phyloP scores from a whole-genome alignment of 169 alveolate genomes.

The Besnoitia besnoiti region DNA sequence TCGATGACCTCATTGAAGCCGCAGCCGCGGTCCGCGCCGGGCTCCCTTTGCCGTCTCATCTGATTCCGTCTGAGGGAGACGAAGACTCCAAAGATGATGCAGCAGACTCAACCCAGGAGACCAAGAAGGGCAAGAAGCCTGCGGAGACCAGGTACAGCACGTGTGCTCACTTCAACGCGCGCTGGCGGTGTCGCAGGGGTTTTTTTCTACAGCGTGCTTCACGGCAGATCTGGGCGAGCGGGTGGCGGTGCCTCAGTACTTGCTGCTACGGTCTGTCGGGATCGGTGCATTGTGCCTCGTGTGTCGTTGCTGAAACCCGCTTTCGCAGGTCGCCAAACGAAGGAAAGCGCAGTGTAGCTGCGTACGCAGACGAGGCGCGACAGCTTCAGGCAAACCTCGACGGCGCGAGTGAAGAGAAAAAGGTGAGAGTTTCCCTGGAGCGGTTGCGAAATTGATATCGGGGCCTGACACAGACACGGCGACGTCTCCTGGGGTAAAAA shows the following conservation, averaged over 20 bases:
- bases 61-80: not conserved
- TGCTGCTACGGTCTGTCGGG: too few relatives aligned
- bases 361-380: conserved; percentile 30
- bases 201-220: too few relatives aligned
- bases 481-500: not conserved
- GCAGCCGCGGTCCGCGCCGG: conserved; percentile 45
- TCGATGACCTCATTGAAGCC: conserved; percentile 8
- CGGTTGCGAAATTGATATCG: too few relatives aligned
- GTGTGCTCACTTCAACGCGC: too few relatives aligned
- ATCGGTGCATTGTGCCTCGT: too few relatives aligned
- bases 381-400: conserved; percentile 15
- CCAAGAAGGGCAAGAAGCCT: not conserved
- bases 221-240: too few relatives aligned
- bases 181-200: too few relatives aligned
- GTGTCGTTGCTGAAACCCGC: too few relatives aligned
- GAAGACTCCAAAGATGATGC: not conserved
- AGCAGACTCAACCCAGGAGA: not conserved
- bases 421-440: too few relatives aligned
- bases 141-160: not conserved
- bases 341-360: conserved; percentile 29
- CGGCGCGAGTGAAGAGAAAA: not conserved
- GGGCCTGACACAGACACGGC: not conserved
- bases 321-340: conserved; percentile 20
- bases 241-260: too few relatives aligned
- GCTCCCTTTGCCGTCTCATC: conserved; percentile 10